Conservation (phyloP, 345 rosid genomes). For the Salix arbutifolia region DNA sequence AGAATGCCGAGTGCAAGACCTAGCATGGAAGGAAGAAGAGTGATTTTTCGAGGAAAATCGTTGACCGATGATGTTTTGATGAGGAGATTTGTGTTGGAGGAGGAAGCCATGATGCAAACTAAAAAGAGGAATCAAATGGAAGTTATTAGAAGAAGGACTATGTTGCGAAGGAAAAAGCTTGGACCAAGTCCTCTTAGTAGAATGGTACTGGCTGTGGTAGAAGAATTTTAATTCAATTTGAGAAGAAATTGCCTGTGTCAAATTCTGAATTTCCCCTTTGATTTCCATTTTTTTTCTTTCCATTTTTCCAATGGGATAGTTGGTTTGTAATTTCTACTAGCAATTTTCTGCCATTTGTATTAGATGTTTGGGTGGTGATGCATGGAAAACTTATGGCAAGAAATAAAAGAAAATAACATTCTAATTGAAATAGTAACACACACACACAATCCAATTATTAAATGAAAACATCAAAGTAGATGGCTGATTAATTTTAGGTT, state of each 20-base stretch:
- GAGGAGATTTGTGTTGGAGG: constrained; percentile 92
- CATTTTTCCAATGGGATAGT: background rate
- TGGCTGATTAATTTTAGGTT: too few relatives aligned
- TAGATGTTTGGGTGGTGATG: constrained; percentile 3
- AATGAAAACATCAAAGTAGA: too few relatives aligned
- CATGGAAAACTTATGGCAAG: background rate
- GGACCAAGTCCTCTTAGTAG: constrained; percentile 89
- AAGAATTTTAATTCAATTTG: background rate
- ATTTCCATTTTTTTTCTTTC: background rate
- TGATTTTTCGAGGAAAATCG: constrained; percentile 78
- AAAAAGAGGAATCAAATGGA: constrained; percentile 84
- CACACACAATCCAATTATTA: too few relatives aligned
- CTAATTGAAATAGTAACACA: too few relatives aligned
- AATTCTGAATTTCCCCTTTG: constrained; percentile 3
- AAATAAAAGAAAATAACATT: background rate
- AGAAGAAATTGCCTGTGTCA: constrained; percentile 1
- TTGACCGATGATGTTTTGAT: constrained; percentile 78
- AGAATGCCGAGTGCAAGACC: constrained; percentile 28
- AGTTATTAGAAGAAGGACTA: constrained; percentile 58
- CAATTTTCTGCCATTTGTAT: constrained; percentile 8
- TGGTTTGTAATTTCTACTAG: constrained; percentile 7
- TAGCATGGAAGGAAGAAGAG: constrained; percentile 61
- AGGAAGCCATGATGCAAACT: constrained; percentile 83
- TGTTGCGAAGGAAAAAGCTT: constrained; percentile 65
- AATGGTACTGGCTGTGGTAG: constrained; percentile 60